Percentiles rank a stretch among this genome's conserved stretches.
Evolutionary conservation across 2,329 filamentous ascomycete species (phyloP).

Genomic region (Penicillium sp.): DNA sequence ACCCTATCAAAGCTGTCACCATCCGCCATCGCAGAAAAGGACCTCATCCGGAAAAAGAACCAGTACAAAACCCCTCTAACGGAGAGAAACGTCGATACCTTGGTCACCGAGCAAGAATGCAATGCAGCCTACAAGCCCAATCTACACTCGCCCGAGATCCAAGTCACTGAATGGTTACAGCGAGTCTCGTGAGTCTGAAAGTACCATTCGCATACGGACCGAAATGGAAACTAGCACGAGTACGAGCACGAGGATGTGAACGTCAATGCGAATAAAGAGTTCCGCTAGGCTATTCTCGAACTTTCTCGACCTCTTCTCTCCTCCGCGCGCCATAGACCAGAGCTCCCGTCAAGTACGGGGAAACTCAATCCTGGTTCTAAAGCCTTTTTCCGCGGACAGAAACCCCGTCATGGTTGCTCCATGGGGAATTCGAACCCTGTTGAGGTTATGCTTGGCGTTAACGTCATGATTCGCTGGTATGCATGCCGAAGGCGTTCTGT

Average conservation of each 20-base stretch:
- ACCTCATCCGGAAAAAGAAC: slow-evolving; percentile 31
- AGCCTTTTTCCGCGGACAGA: not conserved
- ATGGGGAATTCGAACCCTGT: not conserved
- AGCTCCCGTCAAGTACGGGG: not conserved
- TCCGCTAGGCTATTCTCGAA: slow-evolving; percentile 21
- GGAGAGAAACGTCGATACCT: slow-evolving; percentile 30
- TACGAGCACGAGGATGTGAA: not conserved
- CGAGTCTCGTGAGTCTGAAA: slow-evolving; percentile 54
- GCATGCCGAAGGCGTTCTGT: slow-evolving; percentile 7
- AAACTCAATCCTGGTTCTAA: slow-evolving; percentile 6
- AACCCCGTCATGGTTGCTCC: not conserved
- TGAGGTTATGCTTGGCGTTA: slow-evolving; percentile 17
- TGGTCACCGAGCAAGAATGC: slow-evolving; percentile 28
- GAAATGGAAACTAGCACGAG: not conserved
- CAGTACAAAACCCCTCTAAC: slow-evolving; percentile 30
- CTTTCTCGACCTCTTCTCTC: not conserved
- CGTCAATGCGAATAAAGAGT: slow-evolving; percentile 2
- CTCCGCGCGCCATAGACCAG: too few species aligned
- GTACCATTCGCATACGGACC: not conserved
- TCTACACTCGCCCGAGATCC: slow-evolving; percentile 53
- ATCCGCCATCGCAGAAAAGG: slow-evolving; percentile 28
- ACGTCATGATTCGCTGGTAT: slow-evolving; percentile 16
- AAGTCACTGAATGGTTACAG: slow-evolving; percentile 67
- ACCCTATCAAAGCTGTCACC: slow-evolving; percentile 30
- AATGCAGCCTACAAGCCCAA: slow-evolving; percentile 51